Percentiles rank a stretch among this genome's conserved stretches.
Evolutionary conservation across 345 rosid species (phyloP).

Genomic region (Populus nigra): DNA sequence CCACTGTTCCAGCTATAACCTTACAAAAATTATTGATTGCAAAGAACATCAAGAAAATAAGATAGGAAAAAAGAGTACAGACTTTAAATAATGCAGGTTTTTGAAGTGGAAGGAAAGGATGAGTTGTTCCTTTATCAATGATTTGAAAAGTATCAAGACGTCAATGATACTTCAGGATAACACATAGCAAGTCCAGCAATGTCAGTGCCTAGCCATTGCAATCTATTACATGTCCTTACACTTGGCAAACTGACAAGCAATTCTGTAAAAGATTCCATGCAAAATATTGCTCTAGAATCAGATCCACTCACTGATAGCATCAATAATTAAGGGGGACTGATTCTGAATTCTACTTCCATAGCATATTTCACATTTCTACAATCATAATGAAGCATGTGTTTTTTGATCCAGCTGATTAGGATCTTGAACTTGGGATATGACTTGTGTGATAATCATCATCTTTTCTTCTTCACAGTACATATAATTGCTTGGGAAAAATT

Average conservation of each 20-base stretch:
- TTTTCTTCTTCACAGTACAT: too few species aligned
- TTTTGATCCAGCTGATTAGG: background rate
- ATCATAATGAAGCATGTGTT: background rate
- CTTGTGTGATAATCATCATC: too few species aligned
- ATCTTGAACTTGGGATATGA: background rate
- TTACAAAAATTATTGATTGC: slow-evolving; percentile 27
- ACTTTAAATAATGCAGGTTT: background rate
- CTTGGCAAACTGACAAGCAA: background rate
- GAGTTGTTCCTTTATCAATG: background rate
- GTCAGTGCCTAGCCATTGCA: background rate
- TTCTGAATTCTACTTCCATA: background rate
- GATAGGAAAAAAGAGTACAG: background rate
- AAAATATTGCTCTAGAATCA: background rate
- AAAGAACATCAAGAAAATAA: slow-evolving; percentile 2
- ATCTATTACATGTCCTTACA: background rate
- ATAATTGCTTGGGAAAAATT: too few species aligned
- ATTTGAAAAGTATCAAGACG: background rate
- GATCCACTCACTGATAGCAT: background rate
- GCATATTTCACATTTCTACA: background rate
- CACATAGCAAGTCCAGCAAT: background rate
- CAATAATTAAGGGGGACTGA: background rate
- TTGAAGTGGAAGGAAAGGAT: slow-evolving; percentile 1
- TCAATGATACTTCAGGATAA: background rate
- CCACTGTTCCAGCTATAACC: slow-evolving; percentile 93
- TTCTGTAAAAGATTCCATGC: background rate